Evolutionary conservation across 441 rosid species (phyloP).

Genomic region (Brassica balearica): DNA sequence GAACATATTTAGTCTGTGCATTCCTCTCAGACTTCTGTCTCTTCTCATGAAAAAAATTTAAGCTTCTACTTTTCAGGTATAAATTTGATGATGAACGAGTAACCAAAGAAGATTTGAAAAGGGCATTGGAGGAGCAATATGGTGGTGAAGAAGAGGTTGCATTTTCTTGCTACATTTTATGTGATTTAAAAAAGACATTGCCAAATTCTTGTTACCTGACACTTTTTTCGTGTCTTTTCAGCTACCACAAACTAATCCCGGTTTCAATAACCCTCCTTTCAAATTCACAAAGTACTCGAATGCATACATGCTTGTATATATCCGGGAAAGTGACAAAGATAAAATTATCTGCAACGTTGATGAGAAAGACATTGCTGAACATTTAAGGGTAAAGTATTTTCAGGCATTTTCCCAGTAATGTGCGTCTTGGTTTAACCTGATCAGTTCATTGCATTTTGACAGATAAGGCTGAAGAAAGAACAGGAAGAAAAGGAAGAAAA

Average conservation of each 20-base stretch:
- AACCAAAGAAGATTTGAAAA: constrained; percentile 68
- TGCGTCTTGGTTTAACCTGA: constrained; percentile 36
- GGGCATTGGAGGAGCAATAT: constrained; percentile 76
- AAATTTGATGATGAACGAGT: constrained; percentile 79
- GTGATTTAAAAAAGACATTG: neutral
- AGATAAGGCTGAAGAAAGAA: constrained; percentile 72
- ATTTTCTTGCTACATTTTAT: constrained; percentile 30
- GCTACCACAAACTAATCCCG: constrained; percentile 74
- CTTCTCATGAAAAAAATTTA: neutral
- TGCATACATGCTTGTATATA: constrained; percentile 83
- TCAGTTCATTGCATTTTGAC: constrained; percentile 25
- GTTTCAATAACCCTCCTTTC: constrained; percentile 69
- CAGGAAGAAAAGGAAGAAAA: constrained; percentile 77
- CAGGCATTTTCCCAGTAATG: constrained; percentile 19
- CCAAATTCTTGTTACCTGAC: constrained; percentile 22
- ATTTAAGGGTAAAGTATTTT: constrained; percentile 63
- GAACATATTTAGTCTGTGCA: constrained; percentile 10
- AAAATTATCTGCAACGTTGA: constrained; percentile 75
- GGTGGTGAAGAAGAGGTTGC: constrained; percentile 80
- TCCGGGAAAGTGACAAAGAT: constrained; percentile 80
- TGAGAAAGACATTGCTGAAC: constrained; percentile 79
- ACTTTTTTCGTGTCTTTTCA: constrained; percentile 41
- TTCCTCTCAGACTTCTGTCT: constrained; percentile 4
- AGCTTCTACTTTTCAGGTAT: constrained; percentile 50
- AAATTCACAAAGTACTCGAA: constrained; percentile 76